Evolutionary conservation across 306 rosid genomes (phyloP).

Genomic region (Prunus campanulata): DNA sequence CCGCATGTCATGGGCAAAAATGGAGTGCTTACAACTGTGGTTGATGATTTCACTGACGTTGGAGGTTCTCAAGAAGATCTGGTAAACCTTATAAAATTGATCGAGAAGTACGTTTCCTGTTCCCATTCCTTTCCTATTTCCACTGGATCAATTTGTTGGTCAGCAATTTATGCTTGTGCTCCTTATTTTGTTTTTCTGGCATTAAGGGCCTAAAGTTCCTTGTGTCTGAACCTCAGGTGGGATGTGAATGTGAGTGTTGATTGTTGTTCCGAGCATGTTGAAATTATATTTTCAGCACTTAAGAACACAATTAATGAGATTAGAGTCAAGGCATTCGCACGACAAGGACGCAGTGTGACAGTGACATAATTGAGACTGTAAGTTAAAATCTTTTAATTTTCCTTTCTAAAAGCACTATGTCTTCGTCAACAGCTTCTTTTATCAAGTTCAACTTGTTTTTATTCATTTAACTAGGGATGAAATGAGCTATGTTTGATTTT

Average conservation of each 20-base stretch:
- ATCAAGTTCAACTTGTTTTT: background rate
- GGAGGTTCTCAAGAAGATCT: conserved; percentile 71
- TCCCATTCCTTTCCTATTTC: conserved; percentile 11
- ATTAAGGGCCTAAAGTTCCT: background rate
- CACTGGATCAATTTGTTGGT: background rate
- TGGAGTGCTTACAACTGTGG: conserved; percentile 73
- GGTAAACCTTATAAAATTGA: conserved; percentile 58
- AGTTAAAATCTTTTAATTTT: conserved; percentile 31
- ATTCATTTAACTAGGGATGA: background rate
- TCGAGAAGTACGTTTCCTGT: conserved; percentile 55
- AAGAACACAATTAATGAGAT: conserved; percentile 57
- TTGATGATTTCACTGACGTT: conserved; percentile 86
- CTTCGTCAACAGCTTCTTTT: background rate
- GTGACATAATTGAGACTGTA: conserved; percentile 56
- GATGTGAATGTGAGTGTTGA: conserved; percentile 48
- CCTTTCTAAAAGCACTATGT: background rate
- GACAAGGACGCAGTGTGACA: conserved; percentile 59
- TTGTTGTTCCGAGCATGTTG: conserved; percentile 66
- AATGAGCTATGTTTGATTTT: conserved; percentile 17
- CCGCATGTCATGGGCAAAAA: conserved; percentile 85
- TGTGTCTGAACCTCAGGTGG: conserved; percentile 60
- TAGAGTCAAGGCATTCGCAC: conserved; percentile 46
- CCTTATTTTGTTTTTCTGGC: background rate
- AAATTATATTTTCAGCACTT: conserved; percentile 65
- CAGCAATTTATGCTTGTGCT: too few species aligned